phyloP scores from a whole-genome alignment of 2,329 filamentous ascomycete species.

The Leptosphaerulina australis region DNA sequence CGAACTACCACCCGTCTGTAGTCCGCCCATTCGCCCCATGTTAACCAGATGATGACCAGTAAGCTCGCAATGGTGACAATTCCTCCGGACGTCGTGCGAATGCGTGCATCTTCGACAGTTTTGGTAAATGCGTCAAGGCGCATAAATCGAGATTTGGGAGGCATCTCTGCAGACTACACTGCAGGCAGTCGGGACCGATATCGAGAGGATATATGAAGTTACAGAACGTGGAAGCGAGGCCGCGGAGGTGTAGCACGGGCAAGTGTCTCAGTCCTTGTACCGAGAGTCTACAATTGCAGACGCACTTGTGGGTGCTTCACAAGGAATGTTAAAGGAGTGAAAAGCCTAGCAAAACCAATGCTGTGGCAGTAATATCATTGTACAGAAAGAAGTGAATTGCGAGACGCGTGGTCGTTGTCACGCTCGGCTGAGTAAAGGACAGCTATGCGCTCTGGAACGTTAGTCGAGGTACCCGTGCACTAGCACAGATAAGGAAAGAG shows the following conservation, averaged over 20 bases:
- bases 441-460: constrained; percentile 37
- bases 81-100: constrained; percentile 93
- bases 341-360: constrained; percentile 29
- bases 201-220: constrained; percentile 8
- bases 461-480: constrained; percentile 24
- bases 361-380: constrained; percentile 31
- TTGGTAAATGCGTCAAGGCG: constrained; percentile 99
- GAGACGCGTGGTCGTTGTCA: constrained; percentile 32
- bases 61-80: constrained; percentile 92
- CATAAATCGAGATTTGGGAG: constrained; percentile 90
- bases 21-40: constrained; percentile 95
- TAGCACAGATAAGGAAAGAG: constrained; percentile 22
- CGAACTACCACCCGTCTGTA: constrained; percentile 85
- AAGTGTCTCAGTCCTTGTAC: constrained; percentile 16
- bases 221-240: constrained; percentile 19
- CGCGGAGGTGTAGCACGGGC: constrained; percentile 19
- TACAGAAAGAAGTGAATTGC: constrained; percentile 29
- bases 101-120: constrained; percentile 95
- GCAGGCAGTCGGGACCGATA: constrained; percentile 2
- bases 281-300: constrained; percentile 17
- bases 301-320: constrained; percentile 19
- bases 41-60: constrained; percentile 83
- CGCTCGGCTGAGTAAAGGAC: constrained; percentile 43
- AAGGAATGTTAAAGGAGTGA: constrained; percentile 25
- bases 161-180: constrained; percentile 62